Conservation (phyloP, 805 yeast genomes). For the Yarrowia osloensis region DNA sequence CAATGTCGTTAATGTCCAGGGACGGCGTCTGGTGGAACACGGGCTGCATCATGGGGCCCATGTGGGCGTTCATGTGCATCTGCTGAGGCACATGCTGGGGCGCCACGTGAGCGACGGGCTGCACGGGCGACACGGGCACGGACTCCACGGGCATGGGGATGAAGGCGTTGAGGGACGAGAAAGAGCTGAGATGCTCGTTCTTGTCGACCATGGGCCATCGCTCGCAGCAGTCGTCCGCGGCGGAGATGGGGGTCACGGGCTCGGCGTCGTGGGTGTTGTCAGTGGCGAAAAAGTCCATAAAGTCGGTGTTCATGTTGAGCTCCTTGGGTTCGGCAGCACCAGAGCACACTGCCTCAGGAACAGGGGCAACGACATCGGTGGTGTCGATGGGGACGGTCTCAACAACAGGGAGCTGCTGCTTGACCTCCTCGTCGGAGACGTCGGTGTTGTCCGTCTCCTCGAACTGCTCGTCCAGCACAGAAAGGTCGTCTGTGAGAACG, state of each 20-base stretch:
- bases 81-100: neutral
- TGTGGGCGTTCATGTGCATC: neutral
- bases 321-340: neutral
- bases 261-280: neutral
- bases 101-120: neutral
- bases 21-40: slow-evolving; percentile 3
- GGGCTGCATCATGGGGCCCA: neutral
- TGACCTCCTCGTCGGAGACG: neutral
- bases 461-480: slow-evolving; percentile 1
- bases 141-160: slow-evolving; percentile 17
- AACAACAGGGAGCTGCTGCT: neutral
- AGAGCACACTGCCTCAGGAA: neutral
- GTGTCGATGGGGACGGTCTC: neutral
- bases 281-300: neutral
- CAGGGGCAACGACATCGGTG: neutral
- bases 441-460: neutral
- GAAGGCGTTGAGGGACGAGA: slow-evolving; percentile 18
- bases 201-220: slow-evolving; percentile 27
- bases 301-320: neutral
- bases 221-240: neutral
- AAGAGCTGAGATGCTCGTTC: slow-evolving; percentile 18
- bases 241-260: neutral
- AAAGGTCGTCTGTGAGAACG: slow-evolving; percentile 4
- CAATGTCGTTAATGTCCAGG: slow-evolving; percentile 22
- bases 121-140: slow-evolving; percentile 16